These are phyloP conservation scores for Penicillium canariense DNA, from an alignment of 495 filamentous ascomycete species.

Conservation along the genomic window DNA sequence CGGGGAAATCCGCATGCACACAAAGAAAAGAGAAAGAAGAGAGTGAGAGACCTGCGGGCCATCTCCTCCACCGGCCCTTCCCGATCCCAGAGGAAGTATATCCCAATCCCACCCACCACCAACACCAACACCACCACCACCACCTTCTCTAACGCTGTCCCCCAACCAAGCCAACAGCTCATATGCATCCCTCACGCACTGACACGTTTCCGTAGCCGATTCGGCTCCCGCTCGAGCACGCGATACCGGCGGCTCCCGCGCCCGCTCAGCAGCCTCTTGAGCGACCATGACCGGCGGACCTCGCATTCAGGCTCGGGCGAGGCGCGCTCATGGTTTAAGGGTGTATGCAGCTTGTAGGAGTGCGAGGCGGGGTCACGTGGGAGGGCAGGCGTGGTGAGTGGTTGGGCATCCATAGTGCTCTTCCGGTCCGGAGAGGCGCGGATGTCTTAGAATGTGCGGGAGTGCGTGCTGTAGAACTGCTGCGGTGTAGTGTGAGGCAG, in stretches of 20 bases:
- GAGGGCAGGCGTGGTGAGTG: constrained; percentile 16
- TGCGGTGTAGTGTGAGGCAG: not conserved
- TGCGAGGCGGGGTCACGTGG: constrained; percentile 8
- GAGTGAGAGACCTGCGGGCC: too few species aligned
- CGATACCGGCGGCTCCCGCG: constrained; percentile 40
- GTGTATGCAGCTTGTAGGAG: constrained; percentile 13
- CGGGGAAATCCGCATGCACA: not conserved
- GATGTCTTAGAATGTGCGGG: not conserved
- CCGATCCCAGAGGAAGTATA: not conserved
- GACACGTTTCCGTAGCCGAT: constrained; percentile 41
- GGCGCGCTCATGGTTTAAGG: constrained; percentile 1
- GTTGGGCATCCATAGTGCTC: constrained; percentile 30
- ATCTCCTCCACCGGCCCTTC: too few species aligned
- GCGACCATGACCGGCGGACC: constrained; percentile 35
- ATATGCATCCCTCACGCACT: constrained; percentile 15
- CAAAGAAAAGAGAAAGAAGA: not conserved
- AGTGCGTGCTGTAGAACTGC: not conserved
- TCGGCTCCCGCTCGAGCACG: constrained; percentile 44
- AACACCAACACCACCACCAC: too few species aligned
- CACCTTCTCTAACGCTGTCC: not conserved
- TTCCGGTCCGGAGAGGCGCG: not conserved
- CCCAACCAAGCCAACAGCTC: not conserved
- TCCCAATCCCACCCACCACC: not conserved
- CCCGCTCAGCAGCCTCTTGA: constrained; percentile 39
- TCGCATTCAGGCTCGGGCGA: constrained; percentile 1